phyloP scores from a whole-genome alignment of 75 land plant species.

The Cryptomeria japonica region DNA sequence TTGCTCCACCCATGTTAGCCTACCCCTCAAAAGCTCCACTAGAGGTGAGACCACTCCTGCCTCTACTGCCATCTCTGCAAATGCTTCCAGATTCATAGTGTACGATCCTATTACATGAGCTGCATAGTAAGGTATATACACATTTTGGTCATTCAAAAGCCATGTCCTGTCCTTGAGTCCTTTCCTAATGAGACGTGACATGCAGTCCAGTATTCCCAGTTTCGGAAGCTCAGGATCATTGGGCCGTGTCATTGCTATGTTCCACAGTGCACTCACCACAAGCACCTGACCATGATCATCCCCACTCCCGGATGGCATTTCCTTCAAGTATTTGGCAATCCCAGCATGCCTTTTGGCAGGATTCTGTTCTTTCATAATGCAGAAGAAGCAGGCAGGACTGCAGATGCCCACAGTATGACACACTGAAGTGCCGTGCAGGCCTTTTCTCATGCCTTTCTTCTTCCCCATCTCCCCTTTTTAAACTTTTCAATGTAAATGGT shows the following conservation, averaged over 20 bases:
- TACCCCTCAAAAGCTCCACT: constrained; percentile 70
- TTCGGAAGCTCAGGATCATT: constrained; percentile 56
- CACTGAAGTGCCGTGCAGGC: not conserved
- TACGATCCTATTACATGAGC: constrained; percentile 86
- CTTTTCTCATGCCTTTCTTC: constrained; percentile 12
- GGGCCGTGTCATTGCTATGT: constrained; percentile 64
- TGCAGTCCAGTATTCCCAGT: constrained; percentile 55
- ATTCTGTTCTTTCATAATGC: constrained; percentile 48
- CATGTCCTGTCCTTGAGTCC: constrained; percentile 44
- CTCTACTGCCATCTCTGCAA: constrained; percentile 61
- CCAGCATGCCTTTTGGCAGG: constrained; percentile 20
- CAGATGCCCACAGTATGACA: constrained; percentile 1
- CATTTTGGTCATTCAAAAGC: constrained; percentile 57
- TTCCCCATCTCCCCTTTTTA: not conserved
- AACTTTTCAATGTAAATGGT: not conserved
- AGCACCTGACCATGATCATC: constrained; percentile 36
- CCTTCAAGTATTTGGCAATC: constrained; percentile 39
- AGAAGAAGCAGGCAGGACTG: constrained; percentile 61
- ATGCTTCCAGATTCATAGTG: constrained; percentile 60
- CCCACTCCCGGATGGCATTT: constrained; percentile 33
- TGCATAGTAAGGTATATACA: constrained; percentile 85
- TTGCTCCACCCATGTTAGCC: constrained; percentile 82
- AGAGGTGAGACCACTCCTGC: constrained; percentile 63
- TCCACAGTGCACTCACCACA: constrained; percentile 54
- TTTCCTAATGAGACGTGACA: constrained; percentile 45